Evolutionary conservation across 768 basidiomycete species (phyloP), one percentile per base, ranked within the genome.

Genomic region (Lyophyllum shimeji): DNA sequence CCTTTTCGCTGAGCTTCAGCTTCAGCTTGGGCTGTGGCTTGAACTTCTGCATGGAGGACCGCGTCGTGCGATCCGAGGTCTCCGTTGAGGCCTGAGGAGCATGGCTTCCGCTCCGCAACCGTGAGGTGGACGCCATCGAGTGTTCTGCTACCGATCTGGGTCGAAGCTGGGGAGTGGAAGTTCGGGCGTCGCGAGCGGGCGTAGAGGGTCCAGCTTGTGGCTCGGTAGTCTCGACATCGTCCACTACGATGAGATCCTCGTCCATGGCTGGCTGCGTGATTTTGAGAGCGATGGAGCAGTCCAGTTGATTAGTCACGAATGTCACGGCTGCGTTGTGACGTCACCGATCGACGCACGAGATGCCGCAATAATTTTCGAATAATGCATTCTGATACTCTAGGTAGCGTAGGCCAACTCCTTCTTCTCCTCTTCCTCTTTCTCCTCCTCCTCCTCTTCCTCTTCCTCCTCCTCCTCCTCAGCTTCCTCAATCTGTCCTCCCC

Each of bases 1-100:
- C 84, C 64, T 89, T 90, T 56, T 91, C 92, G 69, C 90, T 88
- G 64, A 95, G 73, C 73, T 94, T 94, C 50, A 95, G 83, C 69
- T 93, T 95, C 33, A 95, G 80, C 69, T 93, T 95, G 6, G 92
- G 90, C 61, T 84, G 82, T 0, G 74, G 72, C 54, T 80, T 83
- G 12, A 72, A 62, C 53, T 77, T 80, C 50, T 72, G 68, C 24
- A 74, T 70, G 8, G 82, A 69, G n/a, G 82, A 83, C 39, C 87
- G 83, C 23, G 82, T 88, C 2, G 80, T 71, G 25, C 83, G 81
- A 39, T 86, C 86, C 4, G 71, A 59, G 42, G 62, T 62, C 21
- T 78, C 76, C 39, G 59, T 47, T 15, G 65, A 50, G 15, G 61
- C 44, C 18, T 63, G 63, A 46, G 54, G 60, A 42, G 65, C 57